Conservation (phyloP, 108 stramenopile genomes). For the Nitzschia sp. region DNA sequence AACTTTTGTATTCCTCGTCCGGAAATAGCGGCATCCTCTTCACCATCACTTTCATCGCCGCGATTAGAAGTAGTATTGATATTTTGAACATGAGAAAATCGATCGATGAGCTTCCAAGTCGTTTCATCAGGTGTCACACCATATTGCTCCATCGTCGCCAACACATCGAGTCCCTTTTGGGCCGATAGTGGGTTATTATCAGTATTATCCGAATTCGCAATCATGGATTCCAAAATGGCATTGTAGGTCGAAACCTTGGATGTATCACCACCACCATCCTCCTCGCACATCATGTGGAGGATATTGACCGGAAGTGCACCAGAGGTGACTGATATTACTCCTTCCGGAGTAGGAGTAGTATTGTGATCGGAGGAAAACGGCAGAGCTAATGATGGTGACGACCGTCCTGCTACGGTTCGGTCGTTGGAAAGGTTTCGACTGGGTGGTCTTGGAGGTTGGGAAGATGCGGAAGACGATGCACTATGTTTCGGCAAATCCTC, state of each 20-base stretch:
- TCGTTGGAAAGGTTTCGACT: too few species aligned
- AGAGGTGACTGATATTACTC: too few species aligned
- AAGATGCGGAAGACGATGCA: too few species aligned
- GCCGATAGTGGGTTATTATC: too few species aligned
- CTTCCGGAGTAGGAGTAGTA: too few species aligned
- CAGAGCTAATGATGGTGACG: too few species aligned
- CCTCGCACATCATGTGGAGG: too few species aligned
- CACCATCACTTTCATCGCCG: not conserved
- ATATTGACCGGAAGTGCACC: not conserved
- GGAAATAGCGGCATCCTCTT: not conserved
- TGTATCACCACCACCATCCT: not conserved
- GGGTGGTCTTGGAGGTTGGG: too few species aligned
- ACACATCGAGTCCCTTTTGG: not conserved
- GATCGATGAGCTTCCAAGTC: not conserved
- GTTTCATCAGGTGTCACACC: not conserved
- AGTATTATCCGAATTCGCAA: not conserved
- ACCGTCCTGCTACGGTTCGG: too few species aligned
- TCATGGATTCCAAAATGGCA: not conserved
- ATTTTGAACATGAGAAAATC: not conserved
- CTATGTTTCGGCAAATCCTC: too few species aligned
- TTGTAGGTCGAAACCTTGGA: not conserved
- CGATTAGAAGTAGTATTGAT: too few species aligned
- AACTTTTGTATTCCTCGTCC: not conserved
- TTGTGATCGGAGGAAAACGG: too few species aligned
- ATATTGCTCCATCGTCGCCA: not conserved